phyloP scores from a whole-genome alignment of 1,284 basidiomycete species.

The Paramarasmius palmivorus region DNA sequence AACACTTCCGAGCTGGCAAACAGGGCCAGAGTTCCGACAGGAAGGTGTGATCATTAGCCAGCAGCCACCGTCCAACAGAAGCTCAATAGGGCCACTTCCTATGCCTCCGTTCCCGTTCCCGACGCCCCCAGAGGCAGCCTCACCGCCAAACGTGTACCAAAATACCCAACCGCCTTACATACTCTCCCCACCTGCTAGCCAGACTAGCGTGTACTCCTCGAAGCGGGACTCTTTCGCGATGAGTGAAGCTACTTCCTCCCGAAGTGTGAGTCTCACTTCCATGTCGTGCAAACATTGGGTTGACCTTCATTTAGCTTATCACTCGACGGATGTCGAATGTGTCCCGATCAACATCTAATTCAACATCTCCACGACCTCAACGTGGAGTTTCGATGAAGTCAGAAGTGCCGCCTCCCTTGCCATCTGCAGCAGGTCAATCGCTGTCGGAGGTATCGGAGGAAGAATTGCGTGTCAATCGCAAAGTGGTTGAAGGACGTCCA shows the following conservation, averaged over 20 bases:
- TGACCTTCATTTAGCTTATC: too few species aligned
- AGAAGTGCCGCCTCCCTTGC: constrained; percentile 3
- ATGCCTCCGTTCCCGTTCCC: background rate
- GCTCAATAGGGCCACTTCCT: background rate
- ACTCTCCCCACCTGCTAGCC: too few species aligned
- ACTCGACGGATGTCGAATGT: background rate
- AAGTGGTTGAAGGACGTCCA: constrained; percentile 20
- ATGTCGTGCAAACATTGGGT: too few species aligned
- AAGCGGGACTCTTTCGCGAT: too few species aligned
- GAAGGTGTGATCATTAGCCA: background rate
- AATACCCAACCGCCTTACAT: too few species aligned
- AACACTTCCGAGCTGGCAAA: too few species aligned
- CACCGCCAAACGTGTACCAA: too few species aligned
- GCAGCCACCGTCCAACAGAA: background rate
- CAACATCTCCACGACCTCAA: constrained; percentile 11
- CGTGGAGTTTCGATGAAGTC: background rate
- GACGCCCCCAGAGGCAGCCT: too few species aligned
- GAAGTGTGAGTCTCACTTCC: too few species aligned
- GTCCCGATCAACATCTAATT: constrained; percentile 8
- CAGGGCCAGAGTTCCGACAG: background rate
- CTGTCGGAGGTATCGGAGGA: constrained; percentile 13
- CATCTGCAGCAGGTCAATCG: constrained; percentile 11
- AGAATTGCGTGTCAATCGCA: constrained; percentile 19
- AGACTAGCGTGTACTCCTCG: too few species aligned
- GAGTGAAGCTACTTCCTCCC: too few species aligned